Evolutionary conservation across 2,329 filamentous ascomycete species (phyloP), one percentile per base, ranked within the genome.

Genomic region (Fusarium equiseti): DNA sequence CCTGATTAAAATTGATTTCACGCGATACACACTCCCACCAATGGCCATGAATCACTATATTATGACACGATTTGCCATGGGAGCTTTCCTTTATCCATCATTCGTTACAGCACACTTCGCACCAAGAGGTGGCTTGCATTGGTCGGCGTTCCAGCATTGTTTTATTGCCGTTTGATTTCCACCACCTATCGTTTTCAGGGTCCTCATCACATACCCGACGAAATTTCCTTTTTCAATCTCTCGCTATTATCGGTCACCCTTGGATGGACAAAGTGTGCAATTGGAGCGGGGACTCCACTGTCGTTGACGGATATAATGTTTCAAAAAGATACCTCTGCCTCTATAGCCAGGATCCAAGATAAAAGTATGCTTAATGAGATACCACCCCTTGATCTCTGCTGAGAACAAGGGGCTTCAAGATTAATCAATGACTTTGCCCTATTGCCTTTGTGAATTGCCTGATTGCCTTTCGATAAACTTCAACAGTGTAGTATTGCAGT

Each of bases 1-100:
- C 93, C 93, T 20, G 93, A 96, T 80, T 88, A 81, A 66, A 27
- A 48, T 26, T 27, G 52, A 63, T 48, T 53, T 53, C n/a, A 54
- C 27, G 56, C 46, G 15, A 42, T 22, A 54, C 52, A 48, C 42
- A 48, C 54, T 46, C 35, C 61, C 31, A 59, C 26, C 51, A 42
- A 38, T 56, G 58, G 52, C 54, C 51, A 63, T 38, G 24, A 59
- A 59, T 49, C 43, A 59, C 62, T 51, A 57, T 59, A 51, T 58
- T 53, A 66, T 62, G 42, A 63, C 54, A 73, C 53, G 45, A 71
- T 59, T 54, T 71, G 55, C 59, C 57, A 56, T 62, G 59, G 62
- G 62, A 58, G 42, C 22, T 59, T 67, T 53, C 55, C 49, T 59
- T 65, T 65, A 63, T 58, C 59, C 42, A 59, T 68, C 72, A 67